Base-by-base conservation (phyloP, 176 grass and related monocot genomes). In the Oryza rufipogon region DNA sequence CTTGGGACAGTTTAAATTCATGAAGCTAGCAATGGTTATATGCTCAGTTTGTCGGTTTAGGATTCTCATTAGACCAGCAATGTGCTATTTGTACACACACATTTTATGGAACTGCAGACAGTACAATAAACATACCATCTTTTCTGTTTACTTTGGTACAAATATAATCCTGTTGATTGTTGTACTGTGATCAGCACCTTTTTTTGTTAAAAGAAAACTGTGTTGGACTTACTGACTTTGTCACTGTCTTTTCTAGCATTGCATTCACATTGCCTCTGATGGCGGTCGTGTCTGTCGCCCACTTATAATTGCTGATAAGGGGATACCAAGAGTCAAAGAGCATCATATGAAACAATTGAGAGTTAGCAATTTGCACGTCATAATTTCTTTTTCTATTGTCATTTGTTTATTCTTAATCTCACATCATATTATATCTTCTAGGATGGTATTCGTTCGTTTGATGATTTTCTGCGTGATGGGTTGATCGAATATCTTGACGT, bases 401-500 rank as follows among this genome's bases (percentile, higher is more conserved):
- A 70, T 70, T 68, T 84, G 41, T 68, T 68, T 88, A 60, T 84
- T 72, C 72, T 70, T 23, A 80, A 3, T 85, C 49, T 68, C 39
- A 75, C 68, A 66, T 52, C 25, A 85, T 36, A 72, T 88, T 84
- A 65, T 68, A n/a, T 65, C 58, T 67, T 87, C 39, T 87, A 98
- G 95, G 92, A 91, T 78, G 95, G 95, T 74, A 77, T 95, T 75
- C 92, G 89, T 73, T 90, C 76, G 73, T 98, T 98, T 13, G 92
- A 98, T 93, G 92, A 95, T 88, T 98, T 98, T 88, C 83, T 98
- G 75, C 91, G 61, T 66, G 95, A 98, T 80, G 95, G 95, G n/a
- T 86, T 98, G 73, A 89, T 98, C 17, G 95, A 98, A 77, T 98
- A 93, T 89, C 95, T 98, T 83, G 95, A 98, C 65, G 95, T 95